Percentiles rank a stretch among this genome's conserved stretches.
Evolutionary conservation across 1,284 basidiomycete genomes (phyloP).

Genomic region (Boletus semigastroideus): DNA sequence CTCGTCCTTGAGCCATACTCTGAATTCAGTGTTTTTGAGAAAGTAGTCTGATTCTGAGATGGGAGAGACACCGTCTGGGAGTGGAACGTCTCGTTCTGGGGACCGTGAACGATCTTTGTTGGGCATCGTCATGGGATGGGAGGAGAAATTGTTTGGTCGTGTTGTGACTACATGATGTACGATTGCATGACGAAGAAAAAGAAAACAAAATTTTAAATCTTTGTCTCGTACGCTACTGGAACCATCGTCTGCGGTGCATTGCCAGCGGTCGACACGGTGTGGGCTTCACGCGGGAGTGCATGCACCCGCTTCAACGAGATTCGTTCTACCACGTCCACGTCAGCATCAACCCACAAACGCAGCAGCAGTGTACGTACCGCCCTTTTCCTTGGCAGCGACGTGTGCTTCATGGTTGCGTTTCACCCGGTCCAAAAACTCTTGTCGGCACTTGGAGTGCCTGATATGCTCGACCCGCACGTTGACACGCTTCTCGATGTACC

Average conservation of each 20-base stretch:
- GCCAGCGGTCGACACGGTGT: constrained; percentile 70
- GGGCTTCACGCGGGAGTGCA: constrained; percentile 79
- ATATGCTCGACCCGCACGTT: constrained; percentile 99
- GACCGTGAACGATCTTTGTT: constrained; percentile 18
- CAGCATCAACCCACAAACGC: not conserved
- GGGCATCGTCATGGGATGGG: not conserved
- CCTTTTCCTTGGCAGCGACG: constrained; percentile 84
- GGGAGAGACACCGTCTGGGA: constrained; percentile 54
- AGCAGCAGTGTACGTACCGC: constrained; percentile 57
- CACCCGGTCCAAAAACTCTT: constrained; percentile 97
- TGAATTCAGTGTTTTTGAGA: constrained; percentile 73
- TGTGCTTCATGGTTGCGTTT: constrained; percentile 90
- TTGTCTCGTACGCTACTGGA: constrained; percentile 88
- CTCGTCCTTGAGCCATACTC: constrained; percentile 75
- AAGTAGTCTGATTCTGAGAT: constrained; percentile 78
- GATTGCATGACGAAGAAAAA: not conserved
- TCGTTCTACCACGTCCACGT: constrained; percentile 52
- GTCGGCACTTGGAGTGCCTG: constrained; percentile 96
- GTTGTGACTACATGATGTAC: not conserved
- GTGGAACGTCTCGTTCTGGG: constrained; percentile 18
- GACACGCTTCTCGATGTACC: constrained; percentile 99
- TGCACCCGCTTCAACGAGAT: constrained; percentile 88
- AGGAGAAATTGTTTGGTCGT: constrained; percentile 18
- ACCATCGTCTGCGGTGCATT: constrained; percentile 94
- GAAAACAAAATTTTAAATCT: constrained; percentile 52